Evolutionary conservation across 441 rosid species (phyloP).

Genomic region (Erodium moschatum): DNA sequence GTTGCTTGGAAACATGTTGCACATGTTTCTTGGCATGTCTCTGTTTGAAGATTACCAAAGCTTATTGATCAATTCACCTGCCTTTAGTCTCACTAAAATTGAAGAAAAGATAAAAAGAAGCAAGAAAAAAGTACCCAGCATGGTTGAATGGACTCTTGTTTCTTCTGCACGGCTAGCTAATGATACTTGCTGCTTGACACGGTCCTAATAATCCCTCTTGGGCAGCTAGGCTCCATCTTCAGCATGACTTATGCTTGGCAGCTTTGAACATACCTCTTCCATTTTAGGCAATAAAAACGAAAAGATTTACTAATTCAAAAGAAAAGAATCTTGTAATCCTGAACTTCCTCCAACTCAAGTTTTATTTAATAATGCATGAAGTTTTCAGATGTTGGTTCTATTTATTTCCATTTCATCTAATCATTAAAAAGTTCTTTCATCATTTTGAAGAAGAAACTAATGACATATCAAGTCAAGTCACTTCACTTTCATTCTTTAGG

Average conservation of each 20-base stretch:
- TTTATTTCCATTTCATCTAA: not conserved
- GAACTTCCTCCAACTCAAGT: not conserved
- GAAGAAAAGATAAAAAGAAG: not conserved
- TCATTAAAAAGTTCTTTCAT: not conserved
- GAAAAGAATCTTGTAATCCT: not conserved
- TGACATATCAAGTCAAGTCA: not conserved
- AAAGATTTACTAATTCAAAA: not conserved
- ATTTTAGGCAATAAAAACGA: not conserved
- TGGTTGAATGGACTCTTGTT: not conserved
- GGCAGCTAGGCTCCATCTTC: not conserved
- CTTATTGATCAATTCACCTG: not conserved
- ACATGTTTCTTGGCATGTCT: not conserved
- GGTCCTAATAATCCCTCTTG: not conserved
- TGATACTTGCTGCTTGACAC: not conserved
- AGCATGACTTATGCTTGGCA: not conserved
- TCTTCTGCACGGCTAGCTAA: not conserved
- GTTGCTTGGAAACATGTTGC: not conserved
- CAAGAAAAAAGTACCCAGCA: not conserved
- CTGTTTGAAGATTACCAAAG: not conserved
- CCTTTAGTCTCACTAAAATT: not conserved
- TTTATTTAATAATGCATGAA: not conserved
- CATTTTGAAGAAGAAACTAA: not conserved
- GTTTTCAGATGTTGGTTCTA: not conserved
- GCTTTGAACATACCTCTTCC: slow-evolving; percentile 3
- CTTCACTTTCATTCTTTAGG: not conserved